phyloP scores from a whole-genome alignment of 305 asterid species.

The Ajuga reptans region DNA sequence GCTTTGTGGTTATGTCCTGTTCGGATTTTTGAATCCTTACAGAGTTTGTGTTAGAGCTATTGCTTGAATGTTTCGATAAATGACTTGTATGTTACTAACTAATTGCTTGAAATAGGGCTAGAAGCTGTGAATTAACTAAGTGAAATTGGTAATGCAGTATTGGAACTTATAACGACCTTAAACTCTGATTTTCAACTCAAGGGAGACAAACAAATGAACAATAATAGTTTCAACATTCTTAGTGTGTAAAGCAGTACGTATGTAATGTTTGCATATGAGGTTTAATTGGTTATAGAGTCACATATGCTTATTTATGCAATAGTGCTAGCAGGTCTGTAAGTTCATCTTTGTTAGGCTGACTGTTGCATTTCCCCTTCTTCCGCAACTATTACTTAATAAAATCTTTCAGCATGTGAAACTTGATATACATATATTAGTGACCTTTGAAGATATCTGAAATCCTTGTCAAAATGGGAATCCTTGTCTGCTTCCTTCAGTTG shows the following conservation, averaged over 20 bases:
- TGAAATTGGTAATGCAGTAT: slow-evolving; percentile 1
- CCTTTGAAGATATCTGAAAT: no score
- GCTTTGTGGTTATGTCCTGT: background rate
- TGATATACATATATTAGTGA: no score
- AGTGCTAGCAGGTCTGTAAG: background rate
- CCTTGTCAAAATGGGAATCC: no score
- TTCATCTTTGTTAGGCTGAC: background rate
- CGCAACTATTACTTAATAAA: background rate
- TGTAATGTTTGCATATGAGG: background rate
- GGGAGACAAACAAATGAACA: background rate
- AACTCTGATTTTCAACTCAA: background rate
- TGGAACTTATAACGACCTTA: background rate
- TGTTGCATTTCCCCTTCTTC: background rate
- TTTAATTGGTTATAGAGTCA: background rate
- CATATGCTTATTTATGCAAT: slow-evolving; percentile 6
- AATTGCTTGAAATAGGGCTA: background rate
- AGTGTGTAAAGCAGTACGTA: background rate
- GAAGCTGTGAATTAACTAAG: background rate
- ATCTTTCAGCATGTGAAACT: no score
- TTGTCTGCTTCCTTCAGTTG: no score
- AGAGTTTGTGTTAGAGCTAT: background rate
- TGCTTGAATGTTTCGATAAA: background rate
- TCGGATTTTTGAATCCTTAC: slow-evolving; percentile 2
- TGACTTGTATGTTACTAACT: background rate
- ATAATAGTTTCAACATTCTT: background rate